Percentiles rank a stretch among this genome's conserved stretches.
These are phyloP conservation scores for Agaricus blazei DNA, from an alignment of 768 basidiomycete genomes.

Conservation along the genomic window DNA sequence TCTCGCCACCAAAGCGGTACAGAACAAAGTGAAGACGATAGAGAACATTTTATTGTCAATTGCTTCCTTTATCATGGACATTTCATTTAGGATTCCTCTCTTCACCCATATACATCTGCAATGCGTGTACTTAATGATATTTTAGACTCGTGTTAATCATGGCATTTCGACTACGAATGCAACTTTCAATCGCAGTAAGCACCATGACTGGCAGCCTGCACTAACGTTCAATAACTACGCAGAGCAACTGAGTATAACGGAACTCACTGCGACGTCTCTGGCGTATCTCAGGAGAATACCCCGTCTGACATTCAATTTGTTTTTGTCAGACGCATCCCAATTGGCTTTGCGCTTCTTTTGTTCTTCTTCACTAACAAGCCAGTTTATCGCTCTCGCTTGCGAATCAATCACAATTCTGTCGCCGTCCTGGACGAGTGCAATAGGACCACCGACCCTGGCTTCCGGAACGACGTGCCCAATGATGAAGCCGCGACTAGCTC, in stretches of 20 bases:
- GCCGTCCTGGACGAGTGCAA: constrained; percentile 82
- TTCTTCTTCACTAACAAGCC: constrained; percentile 68
- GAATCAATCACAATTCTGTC: constrained; percentile 76
- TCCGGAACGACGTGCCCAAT: constrained; percentile 56
- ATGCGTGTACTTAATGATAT: background rate
- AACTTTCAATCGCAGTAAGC: constrained; percentile 70
- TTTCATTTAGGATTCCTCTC: background rate
- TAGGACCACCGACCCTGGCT: constrained; percentile 79
- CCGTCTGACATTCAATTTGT: constrained; percentile 60
- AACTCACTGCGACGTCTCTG: constrained; percentile 77
- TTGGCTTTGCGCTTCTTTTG: constrained; percentile 51
- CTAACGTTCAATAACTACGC: constrained; percentile 4
- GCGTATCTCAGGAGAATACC: constrained; percentile 80
- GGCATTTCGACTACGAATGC: background rate
- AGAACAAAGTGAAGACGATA: background rate
- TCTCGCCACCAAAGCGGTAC: background rate
- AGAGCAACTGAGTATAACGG: constrained; percentile 4
- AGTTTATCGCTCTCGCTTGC: constrained; percentile 57
- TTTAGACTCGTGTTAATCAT: background rate
- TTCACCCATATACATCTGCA: background rate
- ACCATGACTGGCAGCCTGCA: constrained; percentile 73
- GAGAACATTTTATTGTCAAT: background rate
- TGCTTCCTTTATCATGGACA: background rate
- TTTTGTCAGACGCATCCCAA: constrained; percentile 69
- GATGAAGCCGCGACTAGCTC: constrained; percentile 57